phyloP scores from a whole-genome alignment of 202 grass and related monocot species.

The Panicum virgatum region DNA sequence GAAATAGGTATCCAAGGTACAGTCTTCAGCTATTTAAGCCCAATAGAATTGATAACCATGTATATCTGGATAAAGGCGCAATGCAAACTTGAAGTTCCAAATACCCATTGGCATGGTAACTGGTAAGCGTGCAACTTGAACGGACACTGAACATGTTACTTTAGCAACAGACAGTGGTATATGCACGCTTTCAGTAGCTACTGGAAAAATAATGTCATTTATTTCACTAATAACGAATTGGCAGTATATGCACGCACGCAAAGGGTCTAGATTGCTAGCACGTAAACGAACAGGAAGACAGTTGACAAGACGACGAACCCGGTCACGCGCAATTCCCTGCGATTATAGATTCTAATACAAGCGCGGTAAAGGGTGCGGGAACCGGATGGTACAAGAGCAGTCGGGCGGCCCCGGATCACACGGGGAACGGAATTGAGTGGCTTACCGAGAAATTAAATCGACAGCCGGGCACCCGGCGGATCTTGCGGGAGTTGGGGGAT shows the following conservation, averaged over 20 bases:
- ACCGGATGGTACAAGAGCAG: neutral
- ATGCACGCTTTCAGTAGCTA: neutral
- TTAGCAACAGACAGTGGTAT: too few relatives aligned
- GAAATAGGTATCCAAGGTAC: neutral
- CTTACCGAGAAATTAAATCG: conserved; percentile 10
- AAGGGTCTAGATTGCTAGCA: neutral
- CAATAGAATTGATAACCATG: neutral
- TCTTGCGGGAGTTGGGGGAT: neutral
- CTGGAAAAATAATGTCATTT: neutral
- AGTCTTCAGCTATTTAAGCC: neutral
- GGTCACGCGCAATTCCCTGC: too few relatives aligned
- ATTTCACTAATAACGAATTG: neutral
- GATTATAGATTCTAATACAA: neutral
- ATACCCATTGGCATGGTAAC: neutral
- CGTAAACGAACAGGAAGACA: neutral
- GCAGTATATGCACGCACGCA: neutral
- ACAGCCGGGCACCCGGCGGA: neutral
- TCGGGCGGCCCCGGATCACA: neutral
- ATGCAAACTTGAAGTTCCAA: neutral
- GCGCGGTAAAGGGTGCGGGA: neutral
- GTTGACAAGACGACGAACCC: neutral
- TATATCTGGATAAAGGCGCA: neutral
- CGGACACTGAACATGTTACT: too few relatives aligned
- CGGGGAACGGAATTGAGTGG: neutral
- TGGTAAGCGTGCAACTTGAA: neutral